Conservation (phyloP, 2,329 filamentous ascomycete species). For the Diaporthe helianthi region DNA sequence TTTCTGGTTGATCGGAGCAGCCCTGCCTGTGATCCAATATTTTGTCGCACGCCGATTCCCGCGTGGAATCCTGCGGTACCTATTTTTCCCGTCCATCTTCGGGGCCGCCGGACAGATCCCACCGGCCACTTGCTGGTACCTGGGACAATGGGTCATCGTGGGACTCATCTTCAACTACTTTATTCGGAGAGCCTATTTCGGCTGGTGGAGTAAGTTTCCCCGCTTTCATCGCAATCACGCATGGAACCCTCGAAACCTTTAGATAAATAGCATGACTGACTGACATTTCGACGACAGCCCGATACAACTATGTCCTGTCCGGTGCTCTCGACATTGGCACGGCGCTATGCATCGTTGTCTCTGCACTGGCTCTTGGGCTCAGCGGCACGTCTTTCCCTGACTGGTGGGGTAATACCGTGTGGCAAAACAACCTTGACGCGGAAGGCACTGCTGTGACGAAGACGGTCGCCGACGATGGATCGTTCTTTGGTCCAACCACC, state of each 20-base stretch:
- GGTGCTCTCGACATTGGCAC: constrained; percentile 66
- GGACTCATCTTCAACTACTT: constrained; percentile 63
- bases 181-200: constrained; percentile 56
- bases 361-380: constrained; percentile 54
- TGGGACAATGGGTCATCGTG: constrained; percentile 61
- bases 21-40: constrained; percentile 57
- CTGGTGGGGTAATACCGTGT: constrained; percentile 57
- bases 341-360: constrained; percentile 62
- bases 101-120: constrained; percentile 58
- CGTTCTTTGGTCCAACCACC: constrained; percentile 40
- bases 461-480: constrained; percentile 39
- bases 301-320: constrained; percentile 66
- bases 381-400: constrained; percentile 51
- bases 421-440: constrained; percentile 20
- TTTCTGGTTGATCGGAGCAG: constrained; percentile 62
- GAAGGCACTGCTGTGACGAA: constrained; percentile 41
- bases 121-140: constrained; percentile 62
- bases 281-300: constrained; percentile 40
- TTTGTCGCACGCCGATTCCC: constrained; percentile 55
- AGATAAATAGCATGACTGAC: constrained; percentile 4
- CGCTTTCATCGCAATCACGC: too few species aligned
- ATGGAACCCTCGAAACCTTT: too few species aligned
- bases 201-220: constrained; percentile 57
- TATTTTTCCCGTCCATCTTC: constrained; percentile 62
- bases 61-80: constrained; percentile 53